Percentiles rank a stretch among this genome's conserved stretches.
These are phyloP conservation scores for Aureobasidium uvarum DNA, from an alignment of 2,329 filamentous ascomycete species.

Conservation along the genomic window DNA sequence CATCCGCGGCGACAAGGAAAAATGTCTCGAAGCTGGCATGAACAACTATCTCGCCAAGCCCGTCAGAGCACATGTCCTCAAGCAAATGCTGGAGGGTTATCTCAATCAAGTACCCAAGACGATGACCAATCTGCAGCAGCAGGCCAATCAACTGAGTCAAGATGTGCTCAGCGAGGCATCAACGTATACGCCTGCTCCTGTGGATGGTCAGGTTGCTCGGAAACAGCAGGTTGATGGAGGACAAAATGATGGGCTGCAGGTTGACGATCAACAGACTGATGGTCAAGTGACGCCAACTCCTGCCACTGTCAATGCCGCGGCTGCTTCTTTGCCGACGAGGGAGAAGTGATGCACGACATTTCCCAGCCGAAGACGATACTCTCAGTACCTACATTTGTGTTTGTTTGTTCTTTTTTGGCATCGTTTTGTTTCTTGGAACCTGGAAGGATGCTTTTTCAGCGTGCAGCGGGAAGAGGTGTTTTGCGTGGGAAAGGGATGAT, in stretches of 20 bases:
- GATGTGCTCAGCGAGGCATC: slow-evolving; percentile 32
- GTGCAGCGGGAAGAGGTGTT: background rate
- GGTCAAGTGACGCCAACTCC: background rate
- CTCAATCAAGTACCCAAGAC: slow-evolving; percentile 51
- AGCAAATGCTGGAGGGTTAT: slow-evolving; percentile 74
- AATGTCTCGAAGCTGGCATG: slow-evolving; percentile 94
- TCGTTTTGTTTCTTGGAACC: no score
- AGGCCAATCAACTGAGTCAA: slow-evolving; percentile 48
- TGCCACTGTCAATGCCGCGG: background rate
- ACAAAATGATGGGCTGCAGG: background rate
- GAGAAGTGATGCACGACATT: background rate
- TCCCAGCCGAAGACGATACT: background rate
- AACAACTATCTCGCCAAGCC: slow-evolving; percentile 97
- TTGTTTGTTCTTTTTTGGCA: background rate
- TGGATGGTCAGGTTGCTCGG: background rate
- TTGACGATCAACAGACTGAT: background rate
- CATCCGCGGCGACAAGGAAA: slow-evolving; percentile 91
- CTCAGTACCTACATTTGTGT: no score
- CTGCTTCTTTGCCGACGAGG: background rate
- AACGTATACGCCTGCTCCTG: background rate
- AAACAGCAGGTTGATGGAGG: background rate
- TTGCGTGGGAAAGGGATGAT: no score
- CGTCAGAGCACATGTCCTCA: slow-evolving; percentile 82
- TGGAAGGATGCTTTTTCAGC: background rate
- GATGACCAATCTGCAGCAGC: slow-evolving; percentile 47